Conservation (phyloP, 2,329 filamentous ascomycete species). For the Colletotrichum aenigma region DNA sequence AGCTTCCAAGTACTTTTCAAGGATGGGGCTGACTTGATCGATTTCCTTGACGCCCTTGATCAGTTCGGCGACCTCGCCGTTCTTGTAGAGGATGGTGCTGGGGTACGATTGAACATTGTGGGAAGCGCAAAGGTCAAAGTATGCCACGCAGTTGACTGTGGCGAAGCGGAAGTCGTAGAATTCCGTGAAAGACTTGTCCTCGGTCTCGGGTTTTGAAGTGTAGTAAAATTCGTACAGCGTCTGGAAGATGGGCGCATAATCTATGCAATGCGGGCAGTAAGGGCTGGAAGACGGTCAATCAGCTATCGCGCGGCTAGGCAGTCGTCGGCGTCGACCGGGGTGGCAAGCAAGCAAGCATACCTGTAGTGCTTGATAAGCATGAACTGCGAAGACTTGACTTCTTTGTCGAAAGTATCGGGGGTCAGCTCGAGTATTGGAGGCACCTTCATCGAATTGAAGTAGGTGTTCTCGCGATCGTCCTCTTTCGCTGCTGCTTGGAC, state of each 20-base stretch:
- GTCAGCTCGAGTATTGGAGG: slow-evolving; percentile 68
- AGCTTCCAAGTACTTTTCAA: slow-evolving; percentile 79
- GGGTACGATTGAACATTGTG: slow-evolving; percentile 75
- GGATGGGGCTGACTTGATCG: slow-evolving; percentile 65
- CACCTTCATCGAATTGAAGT: slow-evolving; percentile 70
- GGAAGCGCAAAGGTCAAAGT: slow-evolving; percentile 76
- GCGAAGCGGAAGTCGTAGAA: slow-evolving; percentile 93
- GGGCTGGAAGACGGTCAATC: slow-evolving; percentile 43
- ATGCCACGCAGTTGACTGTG: slow-evolving; percentile 83
- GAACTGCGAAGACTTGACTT: slow-evolving; percentile 58
- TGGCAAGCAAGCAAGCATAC: slow-evolving; percentile 41
- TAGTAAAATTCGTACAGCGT: slow-evolving; percentile 95
- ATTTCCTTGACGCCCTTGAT: slow-evolving; percentile 73
- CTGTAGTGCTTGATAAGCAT: slow-evolving; percentile 70
- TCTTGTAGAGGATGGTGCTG: slow-evolving; percentile 78
- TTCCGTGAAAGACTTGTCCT: slow-evolving; percentile 68
- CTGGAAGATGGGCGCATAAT: slow-evolving; percentile 84
- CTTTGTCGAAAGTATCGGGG: slow-evolving; percentile 59
- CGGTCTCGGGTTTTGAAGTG: slow-evolving; percentile 74
- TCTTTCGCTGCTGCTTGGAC: slow-evolving; percentile 43
- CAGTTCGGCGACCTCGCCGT: slow-evolving; percentile 70
- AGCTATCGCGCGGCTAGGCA: not conserved
- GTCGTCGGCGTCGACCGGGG: not conserved
- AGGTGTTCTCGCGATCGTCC: slow-evolving; percentile 47
- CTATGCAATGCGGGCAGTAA: slow-evolving; percentile 74